Base-by-base conservation (phyloP, 2,329 filamentous ascomycete genomes). In the Colletotrichum zoysiae region DNA sequence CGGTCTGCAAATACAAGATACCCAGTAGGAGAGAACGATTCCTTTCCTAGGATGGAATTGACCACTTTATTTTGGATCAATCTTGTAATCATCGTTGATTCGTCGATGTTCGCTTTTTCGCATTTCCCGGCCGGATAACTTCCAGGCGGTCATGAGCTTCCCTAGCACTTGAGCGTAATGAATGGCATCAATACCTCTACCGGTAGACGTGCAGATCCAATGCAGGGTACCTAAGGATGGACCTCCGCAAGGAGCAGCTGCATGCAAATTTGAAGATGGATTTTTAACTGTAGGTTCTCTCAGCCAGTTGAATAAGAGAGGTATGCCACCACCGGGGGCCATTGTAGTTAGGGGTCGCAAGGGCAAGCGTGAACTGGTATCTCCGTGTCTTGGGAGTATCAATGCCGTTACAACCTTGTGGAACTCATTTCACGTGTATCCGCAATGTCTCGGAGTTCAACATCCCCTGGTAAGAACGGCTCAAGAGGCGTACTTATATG, bases 1-100 rank as follows among this genome's bases (percentile, higher is more conserved):
- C 14, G 35, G 38, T 51, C 35, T 53, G 46, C 16, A 63, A 18
- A 62, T 51, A 63, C 23, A 53, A 51, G 60, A 63, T 63, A 63
- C 60, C 46, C 48, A 40, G 14, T 23, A 30, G 48, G 33, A 42
- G 18, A 40, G 35, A 53, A 51, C 12, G 16, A 20, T 2, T 35
- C 14, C 9, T 53, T 51, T 53, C 35, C n/a, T n/a, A 30, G 9
- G 30, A 16, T 18, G 8, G n/a, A 53, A 53, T 51, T 51, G 60
- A 23, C 16, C 12, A 30, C 26, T 18, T 38, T 6, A 12, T 30
- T 42, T 33, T 11, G 5, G 5, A 42, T 53, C 20, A 5, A 11
- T 30, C 12, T 38, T 20, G 26, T 6, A 7, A 16, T 33, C 26
- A 38, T 53, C 16, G 5, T 63, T 3, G 35, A n/a, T 12, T 9